Evolutionary conservation across 2,329 filamentous ascomycete species (phyloP).

Genomic region (Microsporum audouinii): DNA sequence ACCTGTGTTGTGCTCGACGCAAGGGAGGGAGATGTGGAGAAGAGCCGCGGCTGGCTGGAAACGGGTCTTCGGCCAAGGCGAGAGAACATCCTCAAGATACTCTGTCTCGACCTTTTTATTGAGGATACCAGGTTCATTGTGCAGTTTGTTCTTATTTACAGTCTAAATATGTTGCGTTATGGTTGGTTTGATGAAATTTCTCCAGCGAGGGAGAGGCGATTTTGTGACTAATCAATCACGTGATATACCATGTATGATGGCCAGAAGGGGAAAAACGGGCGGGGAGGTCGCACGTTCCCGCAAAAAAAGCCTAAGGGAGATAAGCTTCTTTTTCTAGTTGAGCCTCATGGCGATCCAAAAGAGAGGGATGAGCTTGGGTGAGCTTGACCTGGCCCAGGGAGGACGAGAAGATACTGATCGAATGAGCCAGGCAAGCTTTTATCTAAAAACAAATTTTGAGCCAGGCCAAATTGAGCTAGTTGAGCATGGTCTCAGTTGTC

Average conservation of each 20-base stretch:
- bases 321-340: constrained; percentile 22
- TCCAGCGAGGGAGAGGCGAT: background rate
- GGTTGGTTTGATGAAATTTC: background rate
- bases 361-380: background rate
- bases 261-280: constrained; percentile 4
- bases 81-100: background rate
- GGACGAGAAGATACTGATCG: background rate
- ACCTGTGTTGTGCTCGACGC: background rate
- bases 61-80: background rate
- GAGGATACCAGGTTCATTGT: background rate
- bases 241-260: constrained; percentile 4
- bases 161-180: background rate
- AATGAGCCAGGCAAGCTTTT: background rate
- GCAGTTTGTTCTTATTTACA: background rate
- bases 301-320: constrained; percentile 21
- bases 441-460: background rate
- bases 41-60: background rate
- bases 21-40: background rate
- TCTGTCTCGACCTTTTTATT: background rate
- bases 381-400: background rate
- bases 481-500: background rate
- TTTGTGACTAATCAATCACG: constrained; percentile 4
- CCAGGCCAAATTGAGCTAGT: background rate
- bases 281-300: constrained; percentile 14
- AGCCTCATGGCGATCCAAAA: constrained; percentile 2